phyloP scores from a whole-genome alignment of 2,329 filamentous ascomycete genomes.

The Claviceps capensis region DNA sequence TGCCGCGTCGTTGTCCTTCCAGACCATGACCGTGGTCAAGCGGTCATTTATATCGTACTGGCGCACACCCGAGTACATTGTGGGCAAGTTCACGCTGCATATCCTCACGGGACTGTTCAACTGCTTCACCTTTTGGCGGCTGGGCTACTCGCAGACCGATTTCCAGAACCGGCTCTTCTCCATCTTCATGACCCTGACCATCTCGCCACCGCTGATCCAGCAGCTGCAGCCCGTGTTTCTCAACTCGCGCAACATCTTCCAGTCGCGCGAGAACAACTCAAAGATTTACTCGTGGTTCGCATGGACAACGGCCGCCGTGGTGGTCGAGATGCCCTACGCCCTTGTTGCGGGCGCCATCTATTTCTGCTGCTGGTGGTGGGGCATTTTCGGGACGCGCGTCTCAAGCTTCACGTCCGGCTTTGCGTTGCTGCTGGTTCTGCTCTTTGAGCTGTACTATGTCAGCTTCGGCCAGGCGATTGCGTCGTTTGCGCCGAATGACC shows the following conservation, averaged over 20 bases:
- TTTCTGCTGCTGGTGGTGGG: slow-evolving; percentile 43
- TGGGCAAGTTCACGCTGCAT: slow-evolving; percentile 49
- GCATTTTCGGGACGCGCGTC: slow-evolving; percentile 32
- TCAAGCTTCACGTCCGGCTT: slow-evolving; percentile 45
- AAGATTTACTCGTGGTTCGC: slow-evolving; percentile 71
- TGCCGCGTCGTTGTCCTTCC: slow-evolving; percentile 42
- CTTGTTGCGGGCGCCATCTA: slow-evolving; percentile 44
- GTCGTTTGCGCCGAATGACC: slow-evolving; percentile 49
- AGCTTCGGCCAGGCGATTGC: slow-evolving; percentile 56
- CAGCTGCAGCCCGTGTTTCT: slow-evolving; percentile 64
- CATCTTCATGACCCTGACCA: slow-evolving; percentile 63
- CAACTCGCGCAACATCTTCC: slow-evolving; percentile 51
- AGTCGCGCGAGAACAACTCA: slow-evolving; percentile 58
- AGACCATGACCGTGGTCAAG: slow-evolving; percentile 39
- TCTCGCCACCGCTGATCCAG: slow-evolving; percentile 61
- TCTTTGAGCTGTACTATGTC: slow-evolving; percentile 53
- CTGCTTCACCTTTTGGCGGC: slow-evolving; percentile 55
- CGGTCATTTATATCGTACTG: slow-evolving; percentile 51
- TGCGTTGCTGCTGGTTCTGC: slow-evolving; percentile 47
- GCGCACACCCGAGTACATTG: slow-evolving; percentile 48
- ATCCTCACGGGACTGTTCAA: slow-evolving; percentile 54
- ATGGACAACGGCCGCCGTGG: slow-evolving; percentile 49
- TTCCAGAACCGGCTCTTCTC: slow-evolving; percentile 62
- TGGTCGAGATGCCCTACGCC: slow-evolving; percentile 59
- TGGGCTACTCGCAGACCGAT: slow-evolving; percentile 43